These are phyloP conservation scores for Papiliotrema terrestris DNA, from an alignment of 1,284 basidiomycete genomes.

Conservation along the genomic window DNA sequence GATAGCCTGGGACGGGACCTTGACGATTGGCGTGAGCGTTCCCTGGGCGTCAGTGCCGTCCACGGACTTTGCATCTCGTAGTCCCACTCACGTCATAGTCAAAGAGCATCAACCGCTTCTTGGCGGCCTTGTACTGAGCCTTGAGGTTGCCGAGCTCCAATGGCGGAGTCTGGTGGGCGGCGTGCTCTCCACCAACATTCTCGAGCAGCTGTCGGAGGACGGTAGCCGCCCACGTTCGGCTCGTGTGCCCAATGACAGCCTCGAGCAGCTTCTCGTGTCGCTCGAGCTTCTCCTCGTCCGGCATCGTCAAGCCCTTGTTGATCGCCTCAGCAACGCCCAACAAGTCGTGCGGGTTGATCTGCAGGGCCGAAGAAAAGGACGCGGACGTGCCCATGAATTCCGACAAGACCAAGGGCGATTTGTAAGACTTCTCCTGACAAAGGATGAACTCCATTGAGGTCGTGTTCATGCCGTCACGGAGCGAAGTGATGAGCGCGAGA, in stretches of 20 bases:
- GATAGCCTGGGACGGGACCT: conserved; percentile 80
- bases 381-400: conserved; percentile 91
- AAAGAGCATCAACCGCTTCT: conserved; percentile 86
- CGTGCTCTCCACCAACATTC: conserved; percentile 74
- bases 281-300: conserved; percentile 66
- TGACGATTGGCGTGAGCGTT: conserved; percentile 95
- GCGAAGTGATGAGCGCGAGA: conserved; percentile 89
- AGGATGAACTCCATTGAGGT: conserved; percentile 98
- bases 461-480: conserved; percentile 98
- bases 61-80: too few relatives aligned
- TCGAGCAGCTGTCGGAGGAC: conserved; percentile 84
- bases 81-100: conserved; percentile 79
- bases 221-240: conserved; percentile 90
- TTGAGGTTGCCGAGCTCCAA: conserved; percentile 66
- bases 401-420: conserved; percentile 81
- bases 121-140: conserved; percentile 64
- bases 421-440: conserved; percentile 74
- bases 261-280: conserved; percentile 78
- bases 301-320: conserved; percentile 81
- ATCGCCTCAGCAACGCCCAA: conserved; percentile 93
- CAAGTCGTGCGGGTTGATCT: conserved; percentile 51
- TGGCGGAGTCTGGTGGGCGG: conserved; percentile 81
- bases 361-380: conserved; percentile 46
- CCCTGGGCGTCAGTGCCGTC: conserved; percentile 61
- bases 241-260: conserved; percentile 89